Evolutionary conservation across 352 stramenopile genomes (phyloP).

Genomic region (Globisporangium acanthophoron): DNA sequence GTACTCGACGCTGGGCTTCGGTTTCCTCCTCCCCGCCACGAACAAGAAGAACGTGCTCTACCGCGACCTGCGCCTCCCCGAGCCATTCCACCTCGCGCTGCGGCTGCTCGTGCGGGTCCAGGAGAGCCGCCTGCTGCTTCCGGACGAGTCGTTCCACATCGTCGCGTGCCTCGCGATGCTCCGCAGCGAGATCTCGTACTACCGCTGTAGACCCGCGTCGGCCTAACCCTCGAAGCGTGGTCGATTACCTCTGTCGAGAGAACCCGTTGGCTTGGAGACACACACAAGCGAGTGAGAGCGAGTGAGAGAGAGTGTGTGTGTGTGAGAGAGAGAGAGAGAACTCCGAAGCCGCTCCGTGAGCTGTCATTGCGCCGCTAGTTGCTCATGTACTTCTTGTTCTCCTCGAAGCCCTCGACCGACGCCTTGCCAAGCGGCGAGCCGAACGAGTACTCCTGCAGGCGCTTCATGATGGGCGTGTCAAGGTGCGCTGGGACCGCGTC

Average conservation of each 20-base stretch:
- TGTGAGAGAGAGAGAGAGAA: neutral
- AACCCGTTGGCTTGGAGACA: neutral
- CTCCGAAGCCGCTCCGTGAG: no score
- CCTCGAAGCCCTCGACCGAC: constrained; percentile 55
- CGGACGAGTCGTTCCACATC: constrained; percentile 42
- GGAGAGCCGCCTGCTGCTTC: constrained; percentile 49
- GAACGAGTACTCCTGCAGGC: constrained; percentile 89
- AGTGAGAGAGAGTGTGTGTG: neutral
- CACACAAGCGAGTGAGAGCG: neutral
- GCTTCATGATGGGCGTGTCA: constrained; percentile 88
- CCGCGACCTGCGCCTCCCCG: constrained; percentile 42
- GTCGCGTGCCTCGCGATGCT: constrained; percentile 46
- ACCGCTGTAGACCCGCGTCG: constrained; percentile 29
- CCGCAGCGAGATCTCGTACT: constrained; percentile 39
- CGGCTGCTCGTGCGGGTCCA: constrained; percentile 49
- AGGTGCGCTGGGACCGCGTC: constrained; percentile 71
- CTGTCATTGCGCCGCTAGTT: constrained; percentile 34
- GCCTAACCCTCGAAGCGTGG: no score
- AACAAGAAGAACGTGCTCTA: constrained; percentile 55
- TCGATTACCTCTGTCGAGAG: no score
- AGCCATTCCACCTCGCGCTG: constrained; percentile 48
- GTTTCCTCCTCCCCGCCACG: constrained; percentile 44
- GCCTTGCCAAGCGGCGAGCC: constrained; percentile 89
- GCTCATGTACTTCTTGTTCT: constrained; percentile 86
- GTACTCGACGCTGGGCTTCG: constrained; percentile 52